Conservation (phyloP, 345 rosid genomes). For the Sonneratia alba region DNA sequence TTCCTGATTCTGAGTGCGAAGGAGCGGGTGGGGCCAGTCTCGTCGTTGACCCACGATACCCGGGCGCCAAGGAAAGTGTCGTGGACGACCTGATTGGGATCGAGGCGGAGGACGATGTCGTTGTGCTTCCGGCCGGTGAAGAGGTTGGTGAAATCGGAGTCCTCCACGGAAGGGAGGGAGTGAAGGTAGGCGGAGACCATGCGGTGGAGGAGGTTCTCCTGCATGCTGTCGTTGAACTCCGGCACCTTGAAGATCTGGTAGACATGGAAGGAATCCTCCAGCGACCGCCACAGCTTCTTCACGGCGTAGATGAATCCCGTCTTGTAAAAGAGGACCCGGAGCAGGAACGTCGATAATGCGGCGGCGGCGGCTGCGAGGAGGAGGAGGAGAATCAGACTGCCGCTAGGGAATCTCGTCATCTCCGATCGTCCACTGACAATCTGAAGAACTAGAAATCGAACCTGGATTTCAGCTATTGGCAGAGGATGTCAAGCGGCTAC, state of each 20-base stretch:
- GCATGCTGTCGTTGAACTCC: slow-evolving; percentile 49
- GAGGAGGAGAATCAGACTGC: background rate
- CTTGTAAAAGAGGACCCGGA: slow-evolving; percentile 8
- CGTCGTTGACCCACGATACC: slow-evolving; percentile 57
- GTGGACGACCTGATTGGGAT: slow-evolving; percentile 48
- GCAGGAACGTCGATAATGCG: slow-evolving; percentile 3
- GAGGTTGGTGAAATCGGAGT: slow-evolving; percentile 77
- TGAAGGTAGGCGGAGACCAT: slow-evolving; percentile 44
- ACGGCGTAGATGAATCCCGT: slow-evolving; percentile 8
- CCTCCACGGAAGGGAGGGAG: slow-evolving; percentile 57
- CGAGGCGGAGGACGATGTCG: slow-evolving; percentile 60
- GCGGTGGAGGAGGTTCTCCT: slow-evolving; percentile 50
- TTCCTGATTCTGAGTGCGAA: slow-evolving; percentile 59
- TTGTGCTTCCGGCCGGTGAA: slow-evolving; percentile 52
- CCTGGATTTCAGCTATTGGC: background rate
- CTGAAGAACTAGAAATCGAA: background rate
- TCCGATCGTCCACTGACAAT: background rate
- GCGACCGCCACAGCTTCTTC: slow-evolving; percentile 8
- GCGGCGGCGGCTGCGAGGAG: background rate
- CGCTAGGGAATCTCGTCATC: background rate
- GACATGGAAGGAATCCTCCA: slow-evolving; percentile 8
- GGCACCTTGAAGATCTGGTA: slow-evolving; percentile 68
- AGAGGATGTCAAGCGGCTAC: background rate
- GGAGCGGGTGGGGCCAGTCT: slow-evolving; percentile 8
- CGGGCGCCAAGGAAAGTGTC: slow-evolving; percentile 73